Conservation (phyloP, 1,284 basidiomycete genomes). For the Cryptococcus amylolentus region DNA sequence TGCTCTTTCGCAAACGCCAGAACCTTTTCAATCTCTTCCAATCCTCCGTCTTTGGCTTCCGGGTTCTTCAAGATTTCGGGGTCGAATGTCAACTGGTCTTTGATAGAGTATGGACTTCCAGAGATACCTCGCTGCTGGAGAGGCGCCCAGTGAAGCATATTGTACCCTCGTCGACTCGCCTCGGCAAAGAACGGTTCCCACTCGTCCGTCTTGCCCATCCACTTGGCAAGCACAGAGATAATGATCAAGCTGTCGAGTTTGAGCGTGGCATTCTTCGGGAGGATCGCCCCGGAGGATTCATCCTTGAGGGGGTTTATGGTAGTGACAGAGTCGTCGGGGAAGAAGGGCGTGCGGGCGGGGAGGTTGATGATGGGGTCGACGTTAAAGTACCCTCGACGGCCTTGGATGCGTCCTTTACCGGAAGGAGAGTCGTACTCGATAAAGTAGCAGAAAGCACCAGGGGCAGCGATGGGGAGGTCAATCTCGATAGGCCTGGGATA, state of each 20-base stretch:
- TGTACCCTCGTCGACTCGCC: constrained; percentile 83
- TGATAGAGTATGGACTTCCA: constrained; percentile 86
- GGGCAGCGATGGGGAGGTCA: constrained; percentile 88
- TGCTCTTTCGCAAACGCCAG: constrained; percentile 70
- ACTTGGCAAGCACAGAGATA: constrained; percentile 86
- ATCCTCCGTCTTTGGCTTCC: constrained; percentile 55
- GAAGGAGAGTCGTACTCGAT: constrained; percentile 69
- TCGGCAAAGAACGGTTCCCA: constrained; percentile 79
- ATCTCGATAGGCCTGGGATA: constrained; percentile 73
- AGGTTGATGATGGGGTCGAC: constrained; percentile 81
- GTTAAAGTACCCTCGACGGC: constrained; percentile 89
- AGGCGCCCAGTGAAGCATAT: constrained; percentile 92
- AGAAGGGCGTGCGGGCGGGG: constrained; percentile 67
- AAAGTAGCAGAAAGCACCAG: constrained; percentile 90
- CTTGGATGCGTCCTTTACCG: constrained; percentile 58
- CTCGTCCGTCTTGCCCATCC: constrained; percentile 79
- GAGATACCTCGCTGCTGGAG: constrained; percentile 83
- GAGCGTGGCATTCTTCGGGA: constrained; percentile 50
- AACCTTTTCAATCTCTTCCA: constrained; percentile 54
- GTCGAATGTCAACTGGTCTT: constrained; percentile 78
- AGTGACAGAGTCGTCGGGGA: constrained; percentile 43
- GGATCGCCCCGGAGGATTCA: constrained; percentile 54
- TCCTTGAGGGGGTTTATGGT: constrained; percentile 50
- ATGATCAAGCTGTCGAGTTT: constrained; percentile 81
- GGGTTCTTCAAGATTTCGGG: constrained; percentile 62